phyloP scores from a whole-genome alignment of 1,139 yeast genomes.

The Meyerozyma carpophila region DNA sequence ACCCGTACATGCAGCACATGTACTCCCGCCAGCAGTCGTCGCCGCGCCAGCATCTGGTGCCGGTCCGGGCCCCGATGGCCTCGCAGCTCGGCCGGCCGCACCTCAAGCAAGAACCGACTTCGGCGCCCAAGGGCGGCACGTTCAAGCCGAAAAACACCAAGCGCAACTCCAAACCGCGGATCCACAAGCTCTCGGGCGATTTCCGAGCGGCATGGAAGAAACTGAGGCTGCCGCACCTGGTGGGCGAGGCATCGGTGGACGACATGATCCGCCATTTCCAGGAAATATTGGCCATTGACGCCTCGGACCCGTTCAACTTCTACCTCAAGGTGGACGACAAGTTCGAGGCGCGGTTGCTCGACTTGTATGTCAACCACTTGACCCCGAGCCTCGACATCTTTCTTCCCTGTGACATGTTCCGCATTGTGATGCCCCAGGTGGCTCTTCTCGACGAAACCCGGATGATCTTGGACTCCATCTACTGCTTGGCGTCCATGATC shows the following conservation, averaged over 20 bases:
- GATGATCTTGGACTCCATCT: conserved; percentile 29
- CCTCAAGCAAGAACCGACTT: not conserved
- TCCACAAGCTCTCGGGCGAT: conserved; percentile 21
- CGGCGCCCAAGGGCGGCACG: not conserved
- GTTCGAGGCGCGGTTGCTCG: conserved; percentile 27
- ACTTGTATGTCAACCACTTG: conserved; percentile 25
- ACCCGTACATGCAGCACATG: conserved; percentile 1
- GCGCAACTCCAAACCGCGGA: conserved; percentile 31
- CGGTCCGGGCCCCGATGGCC: not conserved
- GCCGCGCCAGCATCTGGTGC: conserved; percentile 2
- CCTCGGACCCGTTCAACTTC: conserved; percentile 6
- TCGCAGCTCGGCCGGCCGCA: not conserved
- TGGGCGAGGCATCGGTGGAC: conserved; percentile 23
- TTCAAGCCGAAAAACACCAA: conserved; percentile 36
- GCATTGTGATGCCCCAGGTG: conserved; percentile 28
- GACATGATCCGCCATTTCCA: conserved; percentile 23
- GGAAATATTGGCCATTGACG: conserved; percentile 15
- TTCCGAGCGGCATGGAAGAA: conserved; percentile 6
- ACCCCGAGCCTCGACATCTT: conserved; percentile 26
- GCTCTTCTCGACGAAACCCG: conserved; percentile 35
- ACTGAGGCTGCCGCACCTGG: conserved; percentile 4
- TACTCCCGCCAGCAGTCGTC: conserved; percentile 3
- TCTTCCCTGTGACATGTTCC: conserved; percentile 24
- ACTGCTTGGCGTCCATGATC: conserved; percentile 31
- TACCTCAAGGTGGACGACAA: conserved; percentile 16